Evolutionary conservation across 345 rosid genomes (phyloP).

Genomic region (Cardamine resedifolia): DNA sequence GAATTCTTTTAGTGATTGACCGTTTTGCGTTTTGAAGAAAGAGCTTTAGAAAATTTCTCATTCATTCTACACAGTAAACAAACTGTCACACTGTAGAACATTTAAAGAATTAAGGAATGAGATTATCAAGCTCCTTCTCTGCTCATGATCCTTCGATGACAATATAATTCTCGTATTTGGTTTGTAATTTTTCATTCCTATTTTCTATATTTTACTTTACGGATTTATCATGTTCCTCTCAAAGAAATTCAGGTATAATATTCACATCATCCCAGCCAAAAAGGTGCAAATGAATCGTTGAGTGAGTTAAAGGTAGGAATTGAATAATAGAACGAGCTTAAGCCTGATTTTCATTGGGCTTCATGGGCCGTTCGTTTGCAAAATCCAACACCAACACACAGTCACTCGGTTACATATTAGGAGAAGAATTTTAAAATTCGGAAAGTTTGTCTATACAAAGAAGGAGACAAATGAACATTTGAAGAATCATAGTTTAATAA

Average conservation of each 20-base stretch:
- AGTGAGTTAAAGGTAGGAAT: neutral
- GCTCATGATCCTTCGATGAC: neutral
- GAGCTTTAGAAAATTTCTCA: too few relatives aligned
- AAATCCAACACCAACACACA: too few relatives aligned
- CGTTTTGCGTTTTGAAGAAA: too few relatives aligned
- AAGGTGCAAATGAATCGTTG: neutral
- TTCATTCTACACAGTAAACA: neutral
- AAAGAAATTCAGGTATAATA: neutral
- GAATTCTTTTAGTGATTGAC: too few relatives aligned
- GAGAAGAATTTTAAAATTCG: too few relatives aligned
- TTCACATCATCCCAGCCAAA: neutral
- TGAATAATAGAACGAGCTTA: neutral
- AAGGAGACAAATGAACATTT: neutral
- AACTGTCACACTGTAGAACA: neutral
- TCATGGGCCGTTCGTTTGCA: neutral
- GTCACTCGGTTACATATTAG: too few relatives aligned
- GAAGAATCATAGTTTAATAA: neutral
- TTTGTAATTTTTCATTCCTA: neutral
- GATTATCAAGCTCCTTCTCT: neutral
- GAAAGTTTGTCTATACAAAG: neutral
- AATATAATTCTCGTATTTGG: neutral
- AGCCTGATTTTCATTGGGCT: neutral
- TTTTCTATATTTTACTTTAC: neutral
- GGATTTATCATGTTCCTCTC: neutral
- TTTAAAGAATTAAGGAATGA: neutral